A percentile compares a stretch with the other conserved stretches of the same genome.
phyloP scores from a whole-genome alignment of 208 protist species.

The Jaenimonas drosophilae region DNA sequence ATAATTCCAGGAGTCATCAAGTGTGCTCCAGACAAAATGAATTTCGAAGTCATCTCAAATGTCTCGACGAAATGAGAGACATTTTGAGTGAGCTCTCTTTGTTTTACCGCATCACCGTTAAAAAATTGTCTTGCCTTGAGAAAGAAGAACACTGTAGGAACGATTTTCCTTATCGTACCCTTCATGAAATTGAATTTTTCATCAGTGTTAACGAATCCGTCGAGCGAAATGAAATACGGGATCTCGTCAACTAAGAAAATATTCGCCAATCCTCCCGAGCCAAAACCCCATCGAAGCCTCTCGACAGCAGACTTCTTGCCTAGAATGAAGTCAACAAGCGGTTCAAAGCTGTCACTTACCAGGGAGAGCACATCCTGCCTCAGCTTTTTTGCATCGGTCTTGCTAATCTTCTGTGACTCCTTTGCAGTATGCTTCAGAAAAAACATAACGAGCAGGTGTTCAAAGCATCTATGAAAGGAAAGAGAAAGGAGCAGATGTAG shows the following conservation, averaged over 20 bases:
- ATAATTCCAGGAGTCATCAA: constrained; percentile 77
- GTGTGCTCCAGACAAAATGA: constrained; percentile 60
- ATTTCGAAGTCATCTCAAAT: constrained; percentile 56
- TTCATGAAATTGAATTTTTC: constrained; percentile 10
- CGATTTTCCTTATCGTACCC: constrained; percentile 2
- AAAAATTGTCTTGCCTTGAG: constrained; percentile 22
- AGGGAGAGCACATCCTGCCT: constrained; percentile 15
- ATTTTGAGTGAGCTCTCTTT: constrained; percentile 5
- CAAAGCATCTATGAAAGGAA: too few relatives aligned
- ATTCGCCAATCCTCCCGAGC: constrained; percentile 16
- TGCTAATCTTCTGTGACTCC: constrained; percentile 23
- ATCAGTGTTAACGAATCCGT: constrained; percentile 22
- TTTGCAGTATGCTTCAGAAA: constrained; percentile 50
- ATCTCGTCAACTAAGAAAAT: constrained; percentile 46
- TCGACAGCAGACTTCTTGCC: constrained; percentile 34
- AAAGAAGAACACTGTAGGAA: constrained; percentile 66
- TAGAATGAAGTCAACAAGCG: constrained; percentile 34
- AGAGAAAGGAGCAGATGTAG: too few relatives aligned
- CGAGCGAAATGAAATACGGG: constrained; percentile 35
- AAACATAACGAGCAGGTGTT: constrained; percentile 27
- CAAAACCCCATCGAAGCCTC: constrained; percentile 29
- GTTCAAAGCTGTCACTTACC: constrained; percentile 24
- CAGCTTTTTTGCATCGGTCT: constrained; percentile 43
- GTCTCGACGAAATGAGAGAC: constrained; percentile 33
- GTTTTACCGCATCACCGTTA: constrained; percentile 7